These are phyloP conservation scores for Acrodontium crateriforme DNA, from an alignment of 2,329 filamentous ascomycete genomes.

Conservation along the genomic window DNA sequence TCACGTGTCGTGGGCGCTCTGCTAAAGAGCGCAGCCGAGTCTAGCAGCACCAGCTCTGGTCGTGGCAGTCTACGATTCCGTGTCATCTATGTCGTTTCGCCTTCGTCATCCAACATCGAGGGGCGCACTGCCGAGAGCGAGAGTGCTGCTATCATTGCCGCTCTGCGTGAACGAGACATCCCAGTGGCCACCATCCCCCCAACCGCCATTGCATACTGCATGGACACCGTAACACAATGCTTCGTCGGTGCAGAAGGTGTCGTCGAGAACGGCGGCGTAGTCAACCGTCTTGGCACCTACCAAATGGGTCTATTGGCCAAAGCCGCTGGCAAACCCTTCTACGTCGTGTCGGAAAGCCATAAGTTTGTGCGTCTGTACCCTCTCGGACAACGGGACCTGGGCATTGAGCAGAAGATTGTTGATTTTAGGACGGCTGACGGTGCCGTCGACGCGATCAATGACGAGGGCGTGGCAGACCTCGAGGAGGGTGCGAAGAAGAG, in stretches of 20 bases:
- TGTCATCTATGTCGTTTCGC: constrained; percentile 54
- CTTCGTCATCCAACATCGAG: constrained; percentile 6
- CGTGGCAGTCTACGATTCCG: constrained; percentile 55
- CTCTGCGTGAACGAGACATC: constrained; percentile 59
- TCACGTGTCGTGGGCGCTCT: constrained; percentile 71
- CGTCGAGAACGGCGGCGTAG: constrained; percentile 84
- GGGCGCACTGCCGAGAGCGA: constrained; percentile 40
- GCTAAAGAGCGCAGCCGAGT: constrained; percentile 58
- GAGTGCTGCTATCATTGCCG: constrained; percentile 54
- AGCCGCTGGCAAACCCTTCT: constrained; percentile 61
- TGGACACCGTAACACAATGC: constrained; percentile 58
- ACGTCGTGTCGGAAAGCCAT: constrained; percentile 87
- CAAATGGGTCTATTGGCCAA: constrained; percentile 76
- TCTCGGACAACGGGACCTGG: constrained; percentile 65
- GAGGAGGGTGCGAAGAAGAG: constrained; percentile 6
- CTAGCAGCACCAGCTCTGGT: constrained; percentile 30
- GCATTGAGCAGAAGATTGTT: constrained; percentile 64
- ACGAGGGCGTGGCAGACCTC: constrained; percentile 20
- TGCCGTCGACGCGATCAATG: constrained; percentile 7
- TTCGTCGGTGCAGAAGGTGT: constrained; percentile 67
- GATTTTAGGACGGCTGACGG: constrained; percentile 48
- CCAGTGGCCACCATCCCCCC: constrained; percentile 71
- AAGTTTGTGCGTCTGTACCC: constrained; percentile 89
- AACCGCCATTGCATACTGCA: constrained; percentile 63
- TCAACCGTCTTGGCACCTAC: constrained; percentile 73